phyloP scores from a whole-genome alignment of 208 protist species.

The Wallacemonas sp. region DNA sequence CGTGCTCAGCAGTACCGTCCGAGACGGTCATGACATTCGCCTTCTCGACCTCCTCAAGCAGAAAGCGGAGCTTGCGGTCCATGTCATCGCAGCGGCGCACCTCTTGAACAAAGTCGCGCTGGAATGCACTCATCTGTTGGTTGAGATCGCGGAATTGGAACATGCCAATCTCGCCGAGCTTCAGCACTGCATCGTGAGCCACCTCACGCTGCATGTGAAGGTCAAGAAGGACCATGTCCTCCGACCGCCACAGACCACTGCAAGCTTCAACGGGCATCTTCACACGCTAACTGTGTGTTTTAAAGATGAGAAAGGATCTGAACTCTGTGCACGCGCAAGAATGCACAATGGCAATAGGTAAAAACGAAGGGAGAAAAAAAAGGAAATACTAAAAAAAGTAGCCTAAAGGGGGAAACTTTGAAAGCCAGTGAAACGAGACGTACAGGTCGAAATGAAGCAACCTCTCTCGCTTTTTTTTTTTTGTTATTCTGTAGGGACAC shows the following conservation, averaged over 20 bases:
- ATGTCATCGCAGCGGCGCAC: slow-evolving; percentile 97
- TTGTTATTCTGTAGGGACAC: too few relatives aligned
- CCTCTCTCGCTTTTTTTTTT: too few relatives aligned
- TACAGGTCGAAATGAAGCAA: too few relatives aligned
- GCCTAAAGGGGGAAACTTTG: slow-evolving; percentile 1
- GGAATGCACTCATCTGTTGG: slow-evolving; percentile 93
- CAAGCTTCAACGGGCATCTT: slow-evolving; percentile 77
- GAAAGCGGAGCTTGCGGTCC: slow-evolving; percentile 94
- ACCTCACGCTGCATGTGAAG: slow-evolving; percentile 97
- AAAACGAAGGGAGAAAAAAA: neutral
- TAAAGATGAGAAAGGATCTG: too few relatives aligned
- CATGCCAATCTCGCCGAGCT: slow-evolving; percentile 94
- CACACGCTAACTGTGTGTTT: neutral
- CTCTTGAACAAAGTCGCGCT: slow-evolving; percentile 96
- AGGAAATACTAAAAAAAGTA: slow-evolving; percentile 1
- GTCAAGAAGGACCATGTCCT: slow-evolving; percentile 97
- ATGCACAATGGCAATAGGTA: neutral
- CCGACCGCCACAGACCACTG: slow-evolving; percentile 94
- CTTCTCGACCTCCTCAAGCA: slow-evolving; percentile 92
- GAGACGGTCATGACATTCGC: slow-evolving; percentile 56
- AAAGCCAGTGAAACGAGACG: neutral
- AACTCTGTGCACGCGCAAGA: too few relatives aligned
- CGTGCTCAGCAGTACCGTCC: slow-evolving; percentile 41
- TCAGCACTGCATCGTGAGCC: slow-evolving; percentile 95
- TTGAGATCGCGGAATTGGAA: slow-evolving; percentile 98